Evolutionary conservation across 208 protist species (phyloP), one percentile per base, ranked within the genome.

Genomic region (Leishmania major): DNA sequence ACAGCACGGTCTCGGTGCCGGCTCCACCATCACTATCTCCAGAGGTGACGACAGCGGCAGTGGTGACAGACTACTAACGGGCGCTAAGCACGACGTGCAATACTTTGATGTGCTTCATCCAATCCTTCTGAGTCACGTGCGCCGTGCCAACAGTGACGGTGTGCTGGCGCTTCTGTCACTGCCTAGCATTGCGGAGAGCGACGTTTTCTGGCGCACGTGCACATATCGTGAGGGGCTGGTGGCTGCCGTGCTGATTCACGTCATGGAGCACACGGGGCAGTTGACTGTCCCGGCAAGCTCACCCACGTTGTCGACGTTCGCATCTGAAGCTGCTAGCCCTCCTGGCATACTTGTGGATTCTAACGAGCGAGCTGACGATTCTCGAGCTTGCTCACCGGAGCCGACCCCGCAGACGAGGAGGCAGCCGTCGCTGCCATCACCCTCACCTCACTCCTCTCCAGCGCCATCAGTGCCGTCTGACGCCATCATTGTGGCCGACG

Each of bases 191-290:
- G 79, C 89, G 37, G 77, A 81, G 35, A 82, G 85, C 75, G 75
- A 88, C 11, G 78, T 90, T n/a, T 97, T 94, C 71, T 96, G 94
- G 91, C 84, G 77, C 7, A 94, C 90, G 13, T 97, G 94, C 81
- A 94, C 86, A 25, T 97, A 97, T 79, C 83, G 78, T 7, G 87
- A 78, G 25, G 94, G 92, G 0, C 82, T 97, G 60, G 87, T 86
- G 25, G 88, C 90, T 13, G 87, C 90, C 6, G 67, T 93, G 53
- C 77, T 95, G 55, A 49, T 43, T n/a, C 76, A 86, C 62, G 78
- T 73, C n/a, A 72, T 91, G 10, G 62, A 81, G 72, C 77, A 87
- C 59, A 81, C 82, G 1, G 77, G 60, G 19, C 80, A 84, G 45
- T 35, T 60, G 37, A 78, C 45, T 1, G 79, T 81, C 22, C 10